phyloP scores from a whole-genome alignment of 257 asterid species.

The Linaria vulgaris region DNA sequence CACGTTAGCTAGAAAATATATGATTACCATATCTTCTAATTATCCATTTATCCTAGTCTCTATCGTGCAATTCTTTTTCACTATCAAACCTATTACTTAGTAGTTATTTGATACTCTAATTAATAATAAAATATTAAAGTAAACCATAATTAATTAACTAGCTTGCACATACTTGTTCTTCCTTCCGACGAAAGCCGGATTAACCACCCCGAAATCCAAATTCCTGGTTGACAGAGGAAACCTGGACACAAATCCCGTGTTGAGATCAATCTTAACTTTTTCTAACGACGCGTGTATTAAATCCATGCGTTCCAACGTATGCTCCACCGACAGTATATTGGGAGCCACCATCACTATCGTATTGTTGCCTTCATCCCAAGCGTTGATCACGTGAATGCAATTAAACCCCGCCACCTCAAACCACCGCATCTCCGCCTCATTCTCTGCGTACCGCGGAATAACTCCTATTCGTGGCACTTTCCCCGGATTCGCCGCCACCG shows the following conservation, averaged over 20 bases:
- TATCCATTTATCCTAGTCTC: no score
- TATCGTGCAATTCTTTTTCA: no score
- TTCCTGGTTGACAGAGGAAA: conserved; percentile 59
- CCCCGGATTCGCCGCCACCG: conserved; percentile 47
- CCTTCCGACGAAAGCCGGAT: conserved; percentile 52
- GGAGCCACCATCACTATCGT: conserved; percentile 68
- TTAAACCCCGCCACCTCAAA: conserved; percentile 67
- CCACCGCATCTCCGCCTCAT: conserved; percentile 69
- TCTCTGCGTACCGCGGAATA: conserved; percentile 56
- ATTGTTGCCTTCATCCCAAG: conserved; percentile 81
- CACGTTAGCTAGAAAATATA: no score
- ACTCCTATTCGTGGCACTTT: conserved; percentile 68
- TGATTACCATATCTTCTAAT: no score
- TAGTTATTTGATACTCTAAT: no score
- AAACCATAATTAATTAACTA: no score
- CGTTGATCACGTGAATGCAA: conserved; percentile 51
- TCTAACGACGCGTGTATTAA: conserved; percentile 68
- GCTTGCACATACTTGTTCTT: conserved; percentile 49
- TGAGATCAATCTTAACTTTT: conserved; percentile 56
- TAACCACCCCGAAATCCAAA: conserved; percentile 64
- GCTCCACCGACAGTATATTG: conserved; percentile 64
- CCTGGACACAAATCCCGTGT: conserved; percentile 46
- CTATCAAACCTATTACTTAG: no score
- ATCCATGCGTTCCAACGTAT: conserved; percentile 59
- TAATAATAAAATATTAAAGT: no score